Evolutionary conservation across 768 basidiomycete genomes (phyloP).

Genomic region (Calvatia gigantea): DNA sequence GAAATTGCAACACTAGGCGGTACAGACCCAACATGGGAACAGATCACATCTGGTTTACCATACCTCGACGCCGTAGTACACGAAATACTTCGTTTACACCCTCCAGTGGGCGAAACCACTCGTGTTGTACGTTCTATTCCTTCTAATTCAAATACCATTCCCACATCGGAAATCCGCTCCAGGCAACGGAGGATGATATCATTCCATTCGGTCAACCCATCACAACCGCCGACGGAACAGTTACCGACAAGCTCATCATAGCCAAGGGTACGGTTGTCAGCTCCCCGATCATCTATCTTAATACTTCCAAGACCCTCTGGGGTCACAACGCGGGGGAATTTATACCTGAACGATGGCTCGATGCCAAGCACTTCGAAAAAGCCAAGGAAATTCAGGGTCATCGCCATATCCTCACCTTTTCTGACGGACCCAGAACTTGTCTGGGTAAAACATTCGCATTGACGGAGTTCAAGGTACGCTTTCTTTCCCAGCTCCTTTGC

Average conservation of each 20-base stretch:
- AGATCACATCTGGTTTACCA: conserved; percentile 45
- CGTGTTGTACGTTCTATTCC: conserved; percentile 32
- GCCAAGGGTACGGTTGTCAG: conserved; percentile 43
- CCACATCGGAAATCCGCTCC: background rate
- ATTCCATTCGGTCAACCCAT: conserved; percentile 55
- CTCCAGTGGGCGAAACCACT: conserved; percentile 29
- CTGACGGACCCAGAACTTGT: conserved; percentile 49
- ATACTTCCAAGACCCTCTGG: conserved; percentile 55
- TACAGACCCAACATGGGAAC: conserved; percentile 51
- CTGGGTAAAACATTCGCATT: conserved; percentile 47
- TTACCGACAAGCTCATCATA: conserved; percentile 37
- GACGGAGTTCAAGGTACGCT: conserved; percentile 37
- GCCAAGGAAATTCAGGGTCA: conserved; percentile 45
- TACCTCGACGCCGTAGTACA: conserved; percentile 52
- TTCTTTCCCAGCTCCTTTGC: background rate
- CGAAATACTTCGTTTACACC: conserved; percentile 39
- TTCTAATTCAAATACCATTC: background rate
- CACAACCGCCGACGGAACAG: conserved; percentile 35
- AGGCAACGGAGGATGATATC: conserved; percentile 52
- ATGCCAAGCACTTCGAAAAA: conserved; percentile 20
- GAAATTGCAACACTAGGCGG: conserved; percentile 41
- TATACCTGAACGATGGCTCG: conserved; percentile 64
- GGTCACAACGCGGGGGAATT: conserved; percentile 56
- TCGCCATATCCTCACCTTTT: conserved; percentile 47
- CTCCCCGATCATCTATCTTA: conserved; percentile 42